These are phyloP conservation scores for Sordariomycetes sp. DNA, from an alignment of 2,329 filamentous ascomycete genomes.

Conservation along the genomic window DNA sequence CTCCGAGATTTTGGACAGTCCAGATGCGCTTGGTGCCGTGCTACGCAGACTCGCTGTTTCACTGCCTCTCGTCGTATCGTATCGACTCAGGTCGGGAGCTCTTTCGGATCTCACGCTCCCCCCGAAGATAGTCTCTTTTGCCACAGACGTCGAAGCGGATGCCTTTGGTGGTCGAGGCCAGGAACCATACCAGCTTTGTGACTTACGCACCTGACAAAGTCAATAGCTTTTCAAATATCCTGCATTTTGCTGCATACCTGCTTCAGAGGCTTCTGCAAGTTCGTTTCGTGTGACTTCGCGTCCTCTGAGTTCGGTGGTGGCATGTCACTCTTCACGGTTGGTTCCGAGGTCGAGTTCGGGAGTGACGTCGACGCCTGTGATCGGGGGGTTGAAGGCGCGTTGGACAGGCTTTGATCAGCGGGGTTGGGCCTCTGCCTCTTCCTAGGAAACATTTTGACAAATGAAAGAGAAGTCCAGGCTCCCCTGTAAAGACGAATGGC, in stretches of 20 bases:
- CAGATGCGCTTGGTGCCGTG: slow-evolving; percentile 10
- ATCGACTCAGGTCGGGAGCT: slow-evolving; percentile 40
- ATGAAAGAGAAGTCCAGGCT: too few species aligned
- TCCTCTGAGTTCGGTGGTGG: neutral
- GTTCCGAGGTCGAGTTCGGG: slow-evolving; percentile 1
- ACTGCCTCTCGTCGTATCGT: slow-evolving; percentile 31
- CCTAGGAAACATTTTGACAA: slow-evolving; percentile 7
- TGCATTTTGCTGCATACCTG: neutral
- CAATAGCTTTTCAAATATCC: neutral
- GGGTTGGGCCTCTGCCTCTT: slow-evolving; percentile 6
- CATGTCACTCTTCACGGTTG: slow-evolving; percentile 1
- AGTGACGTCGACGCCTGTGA: neutral
- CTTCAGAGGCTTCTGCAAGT: neutral
- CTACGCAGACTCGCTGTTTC: slow-evolving; percentile 20
- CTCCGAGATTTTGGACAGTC: slow-evolving; percentile 15
- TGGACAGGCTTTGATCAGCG: neutral
- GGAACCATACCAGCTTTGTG: slow-evolving; percentile 54
- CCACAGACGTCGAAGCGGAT: slow-evolving; percentile 48
- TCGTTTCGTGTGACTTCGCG: neutral
- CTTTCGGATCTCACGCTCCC: slow-evolving; percentile 39
- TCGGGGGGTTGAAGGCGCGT: neutral
- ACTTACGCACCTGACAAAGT: slow-evolving; percentile 35
- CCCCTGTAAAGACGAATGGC: too few species aligned
- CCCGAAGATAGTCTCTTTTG: slow-evolving; percentile 51
- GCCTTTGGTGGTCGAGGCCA: slow-evolving; percentile 50